A percentile compares a stretch with the other conserved stretches of the same genome.
phyloP scores from a whole-genome alignment of 352 stramenopile genomes.

The Elongisporangium prolatum region DNA sequence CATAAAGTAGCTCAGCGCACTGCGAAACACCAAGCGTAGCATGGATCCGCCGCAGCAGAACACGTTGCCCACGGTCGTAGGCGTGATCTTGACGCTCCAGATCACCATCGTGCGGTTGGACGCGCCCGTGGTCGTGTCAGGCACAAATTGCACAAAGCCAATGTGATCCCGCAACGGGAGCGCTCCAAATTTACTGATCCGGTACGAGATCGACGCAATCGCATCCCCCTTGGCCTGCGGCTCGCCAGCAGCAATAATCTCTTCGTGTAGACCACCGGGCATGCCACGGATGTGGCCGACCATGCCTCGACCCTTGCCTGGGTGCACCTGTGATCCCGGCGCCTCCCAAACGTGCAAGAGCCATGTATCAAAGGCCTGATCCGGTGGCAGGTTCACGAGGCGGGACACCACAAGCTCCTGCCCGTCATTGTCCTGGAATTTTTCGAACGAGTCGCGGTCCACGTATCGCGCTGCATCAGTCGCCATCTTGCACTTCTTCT shows the following conservation, averaged over 20 bases:
- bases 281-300: conserved; percentile 37
- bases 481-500: background rate
- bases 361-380: conserved; percentile 45
- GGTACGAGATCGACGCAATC: conserved; percentile 50
- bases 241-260: conserved; percentile 44
- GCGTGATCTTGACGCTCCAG: conserved; percentile 59
- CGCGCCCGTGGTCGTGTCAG: conserved; percentile 19
- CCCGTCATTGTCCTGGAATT: conserved; percentile 41
- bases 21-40: conserved; percentile 25
- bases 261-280: conserved; percentile 39
- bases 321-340: conserved; percentile 20
- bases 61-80: conserved; percentile 39
- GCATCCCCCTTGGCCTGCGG: conserved; percentile 25
- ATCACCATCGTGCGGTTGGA: conserved; percentile 46
- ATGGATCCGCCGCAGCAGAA: conserved; percentile 54
- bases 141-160: conserved; percentile 51
- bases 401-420: conserved; percentile 40
- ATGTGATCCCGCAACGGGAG: conserved; percentile 48
- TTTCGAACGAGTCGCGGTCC: conserved; percentile 32
- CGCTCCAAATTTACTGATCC: conserved; percentile 33
- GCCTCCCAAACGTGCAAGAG: conserved; percentile 40
- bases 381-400: conserved; percentile 26
- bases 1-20: conserved; percentile 24
- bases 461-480: conserved; percentile 25
- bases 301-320: conserved; percentile 31